A percentile compares a stretch with the other conserved stretches of the same genome.
phyloP scores from a whole-genome alignment of 2,329 filamentous ascomycete genomes.

The Aspergillus fumigatus region DNA sequence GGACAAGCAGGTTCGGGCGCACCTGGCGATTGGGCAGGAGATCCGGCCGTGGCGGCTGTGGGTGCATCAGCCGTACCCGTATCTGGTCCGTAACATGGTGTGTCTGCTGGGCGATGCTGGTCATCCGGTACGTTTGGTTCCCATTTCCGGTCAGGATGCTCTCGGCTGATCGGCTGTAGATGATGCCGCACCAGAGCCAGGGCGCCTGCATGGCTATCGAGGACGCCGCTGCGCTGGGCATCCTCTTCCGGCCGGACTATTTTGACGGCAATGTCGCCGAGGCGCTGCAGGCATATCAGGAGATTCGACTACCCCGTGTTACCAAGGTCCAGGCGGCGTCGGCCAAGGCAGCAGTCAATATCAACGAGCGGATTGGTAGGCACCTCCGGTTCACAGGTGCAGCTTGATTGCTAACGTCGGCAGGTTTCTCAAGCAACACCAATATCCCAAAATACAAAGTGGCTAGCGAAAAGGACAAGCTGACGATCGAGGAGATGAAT shows the following conservation, averaged over 20 bases:
- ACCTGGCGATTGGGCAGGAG: constrained; percentile 58
- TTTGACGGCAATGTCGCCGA: constrained; percentile 48
- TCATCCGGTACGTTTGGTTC: constrained; percentile 49
- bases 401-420: constrained; percentile 6
- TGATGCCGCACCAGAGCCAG: constrained; percentile 67
- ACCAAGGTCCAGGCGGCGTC: constrained; percentile 55
- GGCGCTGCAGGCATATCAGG: constrained; percentile 48
- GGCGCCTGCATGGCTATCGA: constrained; percentile 67
- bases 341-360: constrained; percentile 57
- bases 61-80: constrained; percentile 60
- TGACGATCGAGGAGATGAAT: constrained; percentile 69
- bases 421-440: constrained; percentile 61
- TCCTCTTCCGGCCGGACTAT: constrained; percentile 51
- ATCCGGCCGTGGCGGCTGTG: constrained; percentile 64
- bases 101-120: constrained; percentile 63
- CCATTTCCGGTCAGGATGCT: background rate
- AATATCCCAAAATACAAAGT: constrained; percentile 56
- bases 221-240: constrained; percentile 59
- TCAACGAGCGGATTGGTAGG: constrained; percentile 58
- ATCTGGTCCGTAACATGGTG: constrained; percentile 48
- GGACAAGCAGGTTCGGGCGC: constrained; percentile 53
- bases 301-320: constrained; percentile 51
- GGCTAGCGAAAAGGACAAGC: constrained; percentile 55
- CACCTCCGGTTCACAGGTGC: background rate
- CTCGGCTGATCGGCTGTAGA: constrained; percentile 28